Base-by-base conservation (phyloP, 768 basidiomycete genomes). In the Cystofilobasidium ferigula region DNA sequence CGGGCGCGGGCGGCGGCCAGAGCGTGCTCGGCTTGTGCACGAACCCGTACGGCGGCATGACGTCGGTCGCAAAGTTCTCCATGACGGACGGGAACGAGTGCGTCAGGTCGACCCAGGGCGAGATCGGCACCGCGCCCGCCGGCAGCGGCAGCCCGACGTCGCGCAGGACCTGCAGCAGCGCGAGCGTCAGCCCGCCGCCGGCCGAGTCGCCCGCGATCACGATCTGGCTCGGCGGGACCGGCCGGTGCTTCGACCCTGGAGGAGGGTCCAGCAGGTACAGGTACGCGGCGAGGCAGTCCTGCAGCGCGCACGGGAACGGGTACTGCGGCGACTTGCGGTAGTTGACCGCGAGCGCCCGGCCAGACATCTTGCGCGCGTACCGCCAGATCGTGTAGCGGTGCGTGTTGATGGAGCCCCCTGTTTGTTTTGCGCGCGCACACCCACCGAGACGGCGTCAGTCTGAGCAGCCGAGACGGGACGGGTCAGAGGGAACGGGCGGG, bases 201-300 rank as follows among this genome's bases (percentile, higher is more conserved):
- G 94, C 93, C 26, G 89, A 92, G 77, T 92, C 91, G 3, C 95
- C 95, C 0, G 85, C 85, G 22, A 98, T 78, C 14, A 97, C 82
- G 40, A 99, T 86, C 70, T 86, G 85, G 0, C 81, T 80, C 0
- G 95, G 91, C 53, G 85, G 81, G 7, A 99, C 84, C 0, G 94
- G 83, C 18, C 77, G 75, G 76, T 98, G 95, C 24, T 82, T 79
- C 6, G 88, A 84, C 3, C 79, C 86, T 9, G 83, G 79, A 0
- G 75, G 75, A 10, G 75, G 75, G 30, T 72, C 51, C 16, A 76
- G 69, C 42, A 76, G 72, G 66, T 76, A 76, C 2, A 76, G 69
- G 45, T 76, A 64, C 9, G 69, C 51, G 18, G 63, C 58, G 47
- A 64, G 51, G 16, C 48, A 56, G 61, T 64, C 63, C 48, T 57